Evolutionary conservation across 2,329 filamentous ascomycete genomes (phyloP), one percentile per base, ranked within the genome.

Genomic region (Scopulariopsis brevicaulis): DNA sequence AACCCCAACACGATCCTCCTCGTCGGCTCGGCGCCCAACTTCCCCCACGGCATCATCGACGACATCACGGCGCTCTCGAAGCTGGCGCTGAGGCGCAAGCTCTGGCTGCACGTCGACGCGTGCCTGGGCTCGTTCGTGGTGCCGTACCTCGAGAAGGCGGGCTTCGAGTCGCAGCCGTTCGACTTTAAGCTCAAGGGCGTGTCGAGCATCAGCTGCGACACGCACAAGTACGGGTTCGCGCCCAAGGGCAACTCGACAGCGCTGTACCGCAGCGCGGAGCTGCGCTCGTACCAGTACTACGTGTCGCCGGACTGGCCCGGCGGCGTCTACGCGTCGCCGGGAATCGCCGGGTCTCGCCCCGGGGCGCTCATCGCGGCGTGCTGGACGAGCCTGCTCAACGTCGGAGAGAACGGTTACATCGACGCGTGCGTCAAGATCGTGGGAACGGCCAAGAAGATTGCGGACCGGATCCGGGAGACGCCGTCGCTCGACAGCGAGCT

Each of bases 141-240:
- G 52, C 91, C 94, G 1, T 90, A 93, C 76, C 86, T 99, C 51
- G 86, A 91, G 62, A 89, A 89, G 68, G 91, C 94, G n/a, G 94
- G 94, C 52, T 97, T 96, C 71, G 90, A 95, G 62, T 82, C 88
- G 24, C 84, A 87, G 64, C 85, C 84, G 5, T 97, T 97, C 68
- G 94, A 99, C 71, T 99, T 99, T 82, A 85, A 89, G 58, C 84
- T 95, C 60, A 90, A 89, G 64, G 94, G 94, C 65, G 94, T 99
- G 43, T 96, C 93, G 3, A 93, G 87, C 71, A 97, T 99, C 71
- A 91, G 86, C 64, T 95, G 92, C 71, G 94, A 99, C 70, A 99
- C 94, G 2, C 94, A 99, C 81, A 99, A 99, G 72, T 99, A 99
- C 70, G 94, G 94, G 43, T 99, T 99, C 69, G 94, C 94, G 1